Evolutionary conservation across 352 stramenopile genomes (phyloP).

Genomic region (Blastocystis sp.): DNA sequence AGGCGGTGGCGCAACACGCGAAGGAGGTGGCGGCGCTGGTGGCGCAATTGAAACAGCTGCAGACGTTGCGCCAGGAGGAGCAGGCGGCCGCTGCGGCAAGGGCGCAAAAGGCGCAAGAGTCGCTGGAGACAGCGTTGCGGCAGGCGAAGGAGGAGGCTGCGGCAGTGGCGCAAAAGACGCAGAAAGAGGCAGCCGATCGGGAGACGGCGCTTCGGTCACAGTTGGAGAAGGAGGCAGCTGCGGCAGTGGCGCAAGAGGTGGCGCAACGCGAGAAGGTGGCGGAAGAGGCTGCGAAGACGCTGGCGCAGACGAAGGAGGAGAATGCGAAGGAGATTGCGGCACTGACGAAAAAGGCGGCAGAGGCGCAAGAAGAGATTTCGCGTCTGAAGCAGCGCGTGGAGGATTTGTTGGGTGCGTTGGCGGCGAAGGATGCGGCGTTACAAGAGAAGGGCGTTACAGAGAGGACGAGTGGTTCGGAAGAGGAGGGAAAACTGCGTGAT

Average conservation of each 20-base stretch:
- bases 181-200: not conserved
- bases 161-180: not conserved
- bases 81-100: not conserved
- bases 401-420: not conserved
- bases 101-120: not conserved
- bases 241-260: not conserved
- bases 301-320: not conserved
- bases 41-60: not conserved
- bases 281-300: not conserved
- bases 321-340: not conserved
- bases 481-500: not conserved
- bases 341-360: not conserved
- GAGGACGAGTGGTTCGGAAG: not conserved
- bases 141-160: not conserved
- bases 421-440: not conserved
- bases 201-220: not conserved
- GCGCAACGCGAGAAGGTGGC: not conserved
- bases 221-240: not conserved
- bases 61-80: not conserved
- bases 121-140: slow-evolving; percentile 11
- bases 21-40: not conserved
- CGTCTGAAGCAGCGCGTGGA: not conserved
- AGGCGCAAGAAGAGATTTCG: not conserved
- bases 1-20: not conserved
- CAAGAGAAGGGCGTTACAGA: not conserved